These are phyloP conservation scores for Pichia sp. DNA, from an alignment of 1,139 yeast species.

Conservation along the genomic window DNA sequence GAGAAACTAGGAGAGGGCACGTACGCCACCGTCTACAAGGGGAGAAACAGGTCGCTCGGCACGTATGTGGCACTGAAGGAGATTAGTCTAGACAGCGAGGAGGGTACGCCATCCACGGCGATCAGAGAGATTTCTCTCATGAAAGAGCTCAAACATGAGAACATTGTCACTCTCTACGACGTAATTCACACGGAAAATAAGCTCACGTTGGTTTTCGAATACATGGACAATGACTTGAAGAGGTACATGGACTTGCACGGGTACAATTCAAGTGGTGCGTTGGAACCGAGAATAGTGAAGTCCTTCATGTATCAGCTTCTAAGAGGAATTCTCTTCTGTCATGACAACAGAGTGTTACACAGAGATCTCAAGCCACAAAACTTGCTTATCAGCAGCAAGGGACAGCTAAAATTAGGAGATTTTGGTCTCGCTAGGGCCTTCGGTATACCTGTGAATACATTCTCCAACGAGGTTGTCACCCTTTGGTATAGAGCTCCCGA, in stretches of 20 bases:
- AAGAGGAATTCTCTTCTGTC: conserved; percentile 90
- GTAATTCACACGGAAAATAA: conserved; percentile 97
- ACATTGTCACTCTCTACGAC: conserved; percentile 87
- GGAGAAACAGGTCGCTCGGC: conserved; percentile 86
- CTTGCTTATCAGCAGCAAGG: conserved; percentile 76
- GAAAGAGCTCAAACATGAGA: conserved; percentile 94
- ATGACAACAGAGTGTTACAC: conserved; percentile 89
- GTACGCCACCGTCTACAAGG: conserved; percentile 96
- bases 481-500: conserved; percentile 99
- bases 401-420: conserved; percentile 92
- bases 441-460: conserved; percentile 97
- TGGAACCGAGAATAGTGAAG: conserved; percentile 73
- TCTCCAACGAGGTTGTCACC: conserved; percentile 95
- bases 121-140: conserved; percentile 92
- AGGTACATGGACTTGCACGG: conserved; percentile 91
- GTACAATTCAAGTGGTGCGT: conserved; percentile 52
- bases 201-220: conserved; percentile 86
- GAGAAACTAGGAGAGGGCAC: conserved; percentile 98
- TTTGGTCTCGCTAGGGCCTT: conserved; percentile 97
- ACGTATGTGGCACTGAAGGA: conserved; percentile 92
- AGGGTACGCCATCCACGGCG: conserved; percentile 98
- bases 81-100: conserved; percentile 90
- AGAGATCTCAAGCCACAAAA: conserved; percentile 96
- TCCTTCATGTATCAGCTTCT: conserved; percentile 89
- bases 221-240: conserved; percentile 89